Evolutionary conservation across 176 grass and related monocot species (phyloP), one percentile per base, ranked within the genome.

Genomic region (Cenchrus americanus): DNA sequence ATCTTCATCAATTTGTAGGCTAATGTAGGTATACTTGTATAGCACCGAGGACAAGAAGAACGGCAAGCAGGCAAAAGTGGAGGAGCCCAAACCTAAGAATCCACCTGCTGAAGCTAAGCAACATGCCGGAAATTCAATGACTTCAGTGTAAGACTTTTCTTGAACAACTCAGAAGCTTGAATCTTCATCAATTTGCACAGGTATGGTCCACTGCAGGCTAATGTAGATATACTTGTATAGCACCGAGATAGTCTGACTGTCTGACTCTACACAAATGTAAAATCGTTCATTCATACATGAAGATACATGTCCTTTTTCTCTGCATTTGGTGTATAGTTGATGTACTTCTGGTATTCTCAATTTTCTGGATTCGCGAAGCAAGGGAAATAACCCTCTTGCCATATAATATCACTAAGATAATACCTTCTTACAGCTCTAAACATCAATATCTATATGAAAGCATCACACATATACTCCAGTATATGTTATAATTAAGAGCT

Each of bases 41-140:
- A 74, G 78, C 55, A 86, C 75, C 71, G 83, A 83, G 68, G 49
- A 30, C 67, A 65, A 83, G 37, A 65, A 58, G 32, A 68, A 82
- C 17, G 27, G 1, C 61, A 78, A 86, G 13, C 26, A 30, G 42
- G 66, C 22, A 58, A 58, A 58, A 40, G 10, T 49, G 7, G 65
- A 6, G 7, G 55, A 62, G 23, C 18, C 53, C 32, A 69, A 40
- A 48, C 40, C 1, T 77, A 78, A 87, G 53, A 12, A 9, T 2
- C 14, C 53, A 51, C 55, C 18, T 5, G n/a, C n/a, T 1, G 80
- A 63, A 44, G 43, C 7, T 44, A 44, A 44, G 43, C 43, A 44
- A 44, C 34, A 37, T 22, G 11, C 68, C 23, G 68, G 14, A 79
- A 73, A 50, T 52, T 42, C 34, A 55, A 44, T 24, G 68, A 83